Percentiles rank a stretch among this genome's conserved stretches.
Evolutionary conservation across 2,329 filamentous ascomycete species (phyloP).

Genomic region (Blumeriella jaapii): DNA sequence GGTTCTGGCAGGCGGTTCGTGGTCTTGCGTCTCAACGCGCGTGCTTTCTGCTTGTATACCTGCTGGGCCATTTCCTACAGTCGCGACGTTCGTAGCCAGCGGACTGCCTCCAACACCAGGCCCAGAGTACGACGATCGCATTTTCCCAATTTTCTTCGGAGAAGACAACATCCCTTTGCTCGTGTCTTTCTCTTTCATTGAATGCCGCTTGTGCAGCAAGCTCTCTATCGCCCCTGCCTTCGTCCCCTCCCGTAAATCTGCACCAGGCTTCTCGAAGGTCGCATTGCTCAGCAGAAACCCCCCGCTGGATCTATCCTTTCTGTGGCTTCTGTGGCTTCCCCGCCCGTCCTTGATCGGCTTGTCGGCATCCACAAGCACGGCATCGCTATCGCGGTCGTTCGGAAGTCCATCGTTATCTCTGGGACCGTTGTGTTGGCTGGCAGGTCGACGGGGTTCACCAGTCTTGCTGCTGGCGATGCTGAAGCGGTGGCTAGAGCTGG

Average conservation of each 20-base stretch:
- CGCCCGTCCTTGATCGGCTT: constrained; percentile 13
- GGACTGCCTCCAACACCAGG: constrained; percentile 20
- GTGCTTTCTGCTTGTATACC: constrained; percentile 4
- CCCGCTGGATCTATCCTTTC: constrained; percentile 20
- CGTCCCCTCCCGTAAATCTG: neutral
- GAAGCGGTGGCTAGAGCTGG: constrained; percentile 19
- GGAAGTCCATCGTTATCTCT: too few species aligned
- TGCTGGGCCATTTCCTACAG: constrained; percentile 4
- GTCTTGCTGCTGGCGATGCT: constrained; percentile 33
- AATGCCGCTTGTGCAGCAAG: constrained; percentile 12
- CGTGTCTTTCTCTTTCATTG: constrained; percentile 18
- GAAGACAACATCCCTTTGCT: constrained; percentile 17
- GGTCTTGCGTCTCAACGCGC: constrained; percentile 2
- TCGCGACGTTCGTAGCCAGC: constrained; percentile 18
- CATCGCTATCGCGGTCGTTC: too few species aligned
- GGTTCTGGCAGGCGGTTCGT: constrained; percentile 3
- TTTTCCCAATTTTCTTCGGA: constrained; percentile 18
- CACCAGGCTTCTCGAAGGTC: constrained; percentile 14
- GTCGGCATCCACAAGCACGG: constrained; percentile 9
- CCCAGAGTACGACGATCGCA: constrained; percentile 16
- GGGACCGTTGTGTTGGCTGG: constrained; percentile 23
- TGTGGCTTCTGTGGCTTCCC: constrained; percentile 22
- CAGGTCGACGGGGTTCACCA: constrained; percentile 34
- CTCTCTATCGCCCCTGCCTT: constrained; percentile 4
- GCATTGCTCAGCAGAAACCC: constrained; percentile 25